Evolutionary conservation across 169 alveolate genomes (phyloP).

Genomic region (Blepharisma undulans): DNA sequence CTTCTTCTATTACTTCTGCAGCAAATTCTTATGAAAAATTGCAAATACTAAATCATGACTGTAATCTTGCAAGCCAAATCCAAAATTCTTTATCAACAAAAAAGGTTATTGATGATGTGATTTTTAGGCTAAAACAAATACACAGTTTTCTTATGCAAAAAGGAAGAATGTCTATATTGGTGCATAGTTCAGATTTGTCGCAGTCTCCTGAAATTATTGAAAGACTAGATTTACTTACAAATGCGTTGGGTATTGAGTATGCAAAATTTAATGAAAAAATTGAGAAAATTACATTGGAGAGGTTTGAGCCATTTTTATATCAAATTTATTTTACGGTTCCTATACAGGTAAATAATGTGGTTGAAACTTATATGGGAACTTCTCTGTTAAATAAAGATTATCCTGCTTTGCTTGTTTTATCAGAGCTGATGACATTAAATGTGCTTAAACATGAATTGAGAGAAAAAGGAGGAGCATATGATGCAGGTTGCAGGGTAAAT

Average conservation of each 20-base stretch:
- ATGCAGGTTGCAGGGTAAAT: not conserved
- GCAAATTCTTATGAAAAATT: not conserved
- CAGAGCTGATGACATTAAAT: constrained; percentile 18
- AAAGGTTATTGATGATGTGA: not conserved
- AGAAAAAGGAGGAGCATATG: constrained; percentile 40
- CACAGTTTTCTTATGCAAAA: not conserved
- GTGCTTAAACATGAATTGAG: not conserved
- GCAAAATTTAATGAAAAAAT: not conserved
- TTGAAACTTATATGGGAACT: not conserved
- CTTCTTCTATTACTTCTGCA: too few species aligned
- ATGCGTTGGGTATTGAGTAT: not conserved
- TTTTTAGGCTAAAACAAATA: not conserved
- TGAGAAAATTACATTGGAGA: not conserved
- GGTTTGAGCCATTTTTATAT: not conserved
- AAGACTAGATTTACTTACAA: not conserved
- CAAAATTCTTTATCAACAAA: not conserved
- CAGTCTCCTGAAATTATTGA: not conserved
- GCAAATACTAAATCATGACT: constrained; percentile 2
- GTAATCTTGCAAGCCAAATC: not conserved
- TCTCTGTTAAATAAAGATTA: not conserved
- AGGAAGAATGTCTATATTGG: not conserved
- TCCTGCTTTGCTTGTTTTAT: not conserved
- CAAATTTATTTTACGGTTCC: not conserved
- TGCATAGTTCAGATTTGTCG: not conserved
- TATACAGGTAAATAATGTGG: constrained; percentile 3